Evolutionary conservation across 306 rosid species (phyloP).

Genomic region (Acacia melanoxylon): DNA sequence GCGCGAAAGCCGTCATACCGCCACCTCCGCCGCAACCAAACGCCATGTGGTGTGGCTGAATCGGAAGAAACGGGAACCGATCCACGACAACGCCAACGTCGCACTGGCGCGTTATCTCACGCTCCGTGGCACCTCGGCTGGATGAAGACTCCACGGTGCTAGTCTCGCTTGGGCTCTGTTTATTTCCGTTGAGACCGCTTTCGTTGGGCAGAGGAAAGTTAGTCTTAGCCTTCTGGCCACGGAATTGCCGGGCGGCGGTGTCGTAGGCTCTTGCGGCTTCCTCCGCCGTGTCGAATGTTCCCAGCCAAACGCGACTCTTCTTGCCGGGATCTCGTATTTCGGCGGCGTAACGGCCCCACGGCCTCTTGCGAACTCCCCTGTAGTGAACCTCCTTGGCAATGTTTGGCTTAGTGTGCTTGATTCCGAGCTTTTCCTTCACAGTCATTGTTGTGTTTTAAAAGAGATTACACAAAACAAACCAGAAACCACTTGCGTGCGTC

Average conservation of each 20-base stretch:
- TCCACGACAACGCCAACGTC: constrained; percentile 15
- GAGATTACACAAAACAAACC: too few relatives aligned
- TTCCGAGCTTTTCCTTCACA: background rate
- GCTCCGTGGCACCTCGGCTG: constrained; percentile 31
- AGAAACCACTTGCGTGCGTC: constrained; percentile 9
- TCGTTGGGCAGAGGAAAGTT: constrained; percentile 32
- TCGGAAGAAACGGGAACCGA: constrained; percentile 48
- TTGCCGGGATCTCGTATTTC: constrained; percentile 59
- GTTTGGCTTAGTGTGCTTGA: constrained; percentile 19
- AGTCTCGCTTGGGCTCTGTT: constrained; percentile 46
- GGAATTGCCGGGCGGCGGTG: constrained; percentile 52
- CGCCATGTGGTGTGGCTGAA: constrained; percentile 35
- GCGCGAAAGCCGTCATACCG: background rate
- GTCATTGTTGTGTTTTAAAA: constrained; percentile 24
- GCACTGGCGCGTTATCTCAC: constrained; percentile 33
- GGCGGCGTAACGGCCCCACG: constrained; percentile 66
- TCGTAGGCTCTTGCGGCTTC: constrained; percentile 63
- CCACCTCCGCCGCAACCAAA: background rate
- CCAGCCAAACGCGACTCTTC: constrained; percentile 63
- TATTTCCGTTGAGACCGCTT: background rate
- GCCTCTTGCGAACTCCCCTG: constrained; percentile 55
- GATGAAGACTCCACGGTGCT: constrained; percentile 62
- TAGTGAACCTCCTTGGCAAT: constrained; percentile 47
- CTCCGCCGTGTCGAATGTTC: constrained; percentile 60
- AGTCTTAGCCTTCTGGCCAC: constrained; percentile 57